Evolutionary conservation across 768 basidiomycete genomes (phyloP).

Genomic region (Termitomyces sp.): DNA sequence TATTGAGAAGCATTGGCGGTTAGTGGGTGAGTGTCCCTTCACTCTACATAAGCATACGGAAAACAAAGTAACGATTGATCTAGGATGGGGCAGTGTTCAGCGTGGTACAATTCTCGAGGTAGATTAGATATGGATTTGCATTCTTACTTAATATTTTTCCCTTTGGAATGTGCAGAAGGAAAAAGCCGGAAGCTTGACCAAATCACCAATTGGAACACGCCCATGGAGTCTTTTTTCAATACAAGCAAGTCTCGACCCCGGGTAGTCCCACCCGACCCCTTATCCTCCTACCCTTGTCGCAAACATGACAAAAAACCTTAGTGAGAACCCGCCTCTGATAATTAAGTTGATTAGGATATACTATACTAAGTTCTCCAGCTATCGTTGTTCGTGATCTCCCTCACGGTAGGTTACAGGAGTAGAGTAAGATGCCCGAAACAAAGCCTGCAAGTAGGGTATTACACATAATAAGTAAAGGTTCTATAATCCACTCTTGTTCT

Average conservation of each 20-base stretch:
- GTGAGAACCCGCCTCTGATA: background rate
- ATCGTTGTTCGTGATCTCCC: background rate
- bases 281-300: background rate
- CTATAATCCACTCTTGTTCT: background rate
- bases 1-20: conserved; percentile 98
- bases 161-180: background rate
- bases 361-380: too few relatives aligned
- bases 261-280: too few relatives aligned
- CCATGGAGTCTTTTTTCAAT: background rate
- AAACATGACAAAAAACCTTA: background rate
- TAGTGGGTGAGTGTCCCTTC: conserved; percentile 65
- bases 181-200: background rate
- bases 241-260: too few relatives aligned
- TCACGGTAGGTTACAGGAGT: background rate
- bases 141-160: background rate
- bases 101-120: conserved; percentile 80
- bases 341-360: background rate
- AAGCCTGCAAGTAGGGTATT: background rate
- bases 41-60: background rate
- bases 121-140: conserved; percentile 36
- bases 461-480: background rate
- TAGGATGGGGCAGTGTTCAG: conserved; percentile 75
- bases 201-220: background rate
- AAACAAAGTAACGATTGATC: background rate
- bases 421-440: background rate